Evolutionary conservation across 768 basidiomycete genomes (phyloP), one percentile per base, ranked within the genome.

Genomic region (Clavaria fumosa): DNA sequence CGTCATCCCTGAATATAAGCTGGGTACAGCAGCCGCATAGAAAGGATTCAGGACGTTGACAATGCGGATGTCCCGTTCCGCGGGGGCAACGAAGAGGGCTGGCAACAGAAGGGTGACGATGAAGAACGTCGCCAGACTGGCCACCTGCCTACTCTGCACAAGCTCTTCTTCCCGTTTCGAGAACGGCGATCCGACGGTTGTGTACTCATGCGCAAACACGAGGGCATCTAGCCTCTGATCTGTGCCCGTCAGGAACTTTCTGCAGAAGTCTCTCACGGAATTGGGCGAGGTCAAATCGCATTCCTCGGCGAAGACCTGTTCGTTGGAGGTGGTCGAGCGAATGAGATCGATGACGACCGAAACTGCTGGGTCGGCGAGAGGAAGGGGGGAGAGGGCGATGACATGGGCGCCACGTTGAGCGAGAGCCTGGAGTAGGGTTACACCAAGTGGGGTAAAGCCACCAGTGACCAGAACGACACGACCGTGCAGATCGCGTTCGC

Each of bases 51-150:
- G 69, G 27, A 89, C 64, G 39, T 76, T 77, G 51, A 96, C 62
- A 45, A 95, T 71, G n/a, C 90, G 78, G 28, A 95, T 85, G 45
- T 90, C 84, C 23, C 89, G 69, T 51, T 90, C 89, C n/a, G 69
- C 64, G 0, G 89, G 88, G 0, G 83, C 78, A 18, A 81, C 73
- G 11, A 95, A 72, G 3, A 93, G 60, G 20, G 70, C 64, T 2
- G 89, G 88, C 0, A 93, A 67, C 0, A 95, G 65, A 4, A 84
- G 62, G 1, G 86, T 90, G 5, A 71, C 64, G 4, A 90, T 66
- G 39, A 89, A 60, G 57, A 89, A 91, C 2, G 78, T 79, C 15
- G 78, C 77, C 24, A 83, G 53, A 1, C 77, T 72, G 2, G 58
- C 55, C 1, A 59, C 52, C 35, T 69, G 67, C 28, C 78, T 61